These are phyloP conservation scores for Evernia prunastri DNA, from an alignment of 495 filamentous ascomycete species.

Conservation along the genomic window DNA sequence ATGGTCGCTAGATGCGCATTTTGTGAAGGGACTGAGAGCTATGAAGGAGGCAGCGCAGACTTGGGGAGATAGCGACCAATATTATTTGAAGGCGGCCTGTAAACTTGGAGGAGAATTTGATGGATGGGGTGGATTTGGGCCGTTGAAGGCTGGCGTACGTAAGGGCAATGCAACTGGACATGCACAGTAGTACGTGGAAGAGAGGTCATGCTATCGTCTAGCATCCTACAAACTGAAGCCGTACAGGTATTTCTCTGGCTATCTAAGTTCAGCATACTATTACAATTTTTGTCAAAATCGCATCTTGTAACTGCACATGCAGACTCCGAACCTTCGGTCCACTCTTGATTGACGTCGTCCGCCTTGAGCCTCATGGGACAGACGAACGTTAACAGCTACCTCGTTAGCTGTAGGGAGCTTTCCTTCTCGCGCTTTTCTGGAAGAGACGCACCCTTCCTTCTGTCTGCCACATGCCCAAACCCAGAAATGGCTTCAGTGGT, in stretches of 20 bases:
- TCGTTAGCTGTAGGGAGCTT: neutral
- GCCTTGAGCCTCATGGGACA: neutral
- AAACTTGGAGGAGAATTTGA: constrained; percentile 66
- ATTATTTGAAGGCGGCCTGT: constrained; percentile 67
- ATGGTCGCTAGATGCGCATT: constrained; percentile 68
- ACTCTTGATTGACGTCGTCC: neutral
- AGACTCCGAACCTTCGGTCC: neutral
- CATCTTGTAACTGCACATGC: neutral
- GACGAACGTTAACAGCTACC: neutral
- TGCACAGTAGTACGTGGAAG: neutral
- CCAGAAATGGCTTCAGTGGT: neutral
- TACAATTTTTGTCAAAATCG: neutral
- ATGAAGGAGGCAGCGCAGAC: constrained; percentile 68
- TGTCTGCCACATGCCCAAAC: neutral
- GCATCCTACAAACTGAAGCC: neutral
- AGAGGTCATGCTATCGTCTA: neutral
- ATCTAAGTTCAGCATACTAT: neutral
- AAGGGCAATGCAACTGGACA: constrained; percentile 12
- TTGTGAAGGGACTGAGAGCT: constrained; percentile 71
- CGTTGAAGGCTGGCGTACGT: neutral
- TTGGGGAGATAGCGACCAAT: constrained; percentile 76
- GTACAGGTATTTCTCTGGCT: neutral
- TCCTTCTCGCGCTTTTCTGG: neutral
- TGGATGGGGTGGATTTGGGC: constrained; percentile 60
- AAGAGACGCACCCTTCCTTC: neutral